Base-by-base conservation (phyloP, 1,284 basidiomycete species). In the Boletus sp. region DNA sequence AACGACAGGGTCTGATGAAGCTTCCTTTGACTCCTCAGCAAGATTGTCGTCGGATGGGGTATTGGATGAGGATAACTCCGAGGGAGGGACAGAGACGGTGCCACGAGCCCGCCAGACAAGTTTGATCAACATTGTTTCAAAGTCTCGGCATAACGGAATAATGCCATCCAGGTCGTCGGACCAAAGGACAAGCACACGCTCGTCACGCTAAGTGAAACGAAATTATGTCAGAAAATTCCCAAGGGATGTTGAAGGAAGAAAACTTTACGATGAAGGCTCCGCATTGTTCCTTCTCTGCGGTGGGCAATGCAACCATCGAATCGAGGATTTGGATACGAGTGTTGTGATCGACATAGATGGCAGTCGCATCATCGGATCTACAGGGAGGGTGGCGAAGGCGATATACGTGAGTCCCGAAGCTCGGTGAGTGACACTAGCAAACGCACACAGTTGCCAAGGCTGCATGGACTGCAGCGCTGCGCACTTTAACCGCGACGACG, bases 201-300 rank as follows among this genome's bases (percentile, higher is more conserved):
- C 87, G 64, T 82, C 77, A 37, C 88, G 81, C 84, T 87, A 37
- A 20, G 41, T 36, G 48, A 25, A 43, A 48, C 27, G 32, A 23
- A 30, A 22, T 29, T 4, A 45, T 22, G 35, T 48, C 74, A 81
- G 61, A 44, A 36, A 14, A 5, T 38, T 36, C 3, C 6, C 17
- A 27, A n/a, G 30, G 4, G 6, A 34, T 9, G 19, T n/a, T 25
- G 8, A 10, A 16, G 25, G 22, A 41, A 39, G 23, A 36, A 6
- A 40, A 41, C 43, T 13, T 71, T 64, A 82, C 83, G 49, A 92
- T 77, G 58, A 93, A 93, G 9, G 88, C 87, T n/a, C 85, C 90
- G 53, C 82, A 84, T 59, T 92, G 88, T 53, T 91, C 87, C 68
- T 88, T 90, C 57, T 91, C 81, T 4, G 87, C 90, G 20, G 76